These are phyloP conservation scores for Telfairia occidentalis DNA, from an alignment of 331 rosid genomes.

Conservation along the genomic window DNA sequence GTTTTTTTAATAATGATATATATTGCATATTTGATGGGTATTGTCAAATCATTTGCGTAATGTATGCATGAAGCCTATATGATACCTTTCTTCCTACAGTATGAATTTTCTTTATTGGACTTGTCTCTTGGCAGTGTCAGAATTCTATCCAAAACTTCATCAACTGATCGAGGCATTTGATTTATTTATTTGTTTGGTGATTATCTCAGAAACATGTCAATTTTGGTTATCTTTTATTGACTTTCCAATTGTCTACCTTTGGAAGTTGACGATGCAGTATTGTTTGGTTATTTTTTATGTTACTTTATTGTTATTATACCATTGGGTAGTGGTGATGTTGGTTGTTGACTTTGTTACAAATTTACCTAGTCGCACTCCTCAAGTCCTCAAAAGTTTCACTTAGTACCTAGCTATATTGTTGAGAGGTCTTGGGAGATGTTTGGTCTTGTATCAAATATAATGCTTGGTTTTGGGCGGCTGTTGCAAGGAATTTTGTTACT, in stretches of 20 bases:
- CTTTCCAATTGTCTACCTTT: background rate
- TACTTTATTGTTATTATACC: background rate
- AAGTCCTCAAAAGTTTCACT: background rate
- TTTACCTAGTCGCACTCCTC: background rate
- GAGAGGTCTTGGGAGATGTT: background rate
- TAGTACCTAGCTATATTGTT: background rate
- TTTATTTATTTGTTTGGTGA: background rate
- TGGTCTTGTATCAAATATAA: too few species aligned
- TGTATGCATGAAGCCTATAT: background rate
- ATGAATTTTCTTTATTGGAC: background rate
- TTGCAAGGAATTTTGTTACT: background rate
- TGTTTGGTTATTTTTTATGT: background rate
- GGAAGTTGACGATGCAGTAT: background rate
- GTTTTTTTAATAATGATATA: background rate
- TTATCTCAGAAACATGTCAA: background rate
- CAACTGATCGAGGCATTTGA: background rate
- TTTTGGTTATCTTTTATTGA: background rate
- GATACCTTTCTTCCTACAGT: background rate
- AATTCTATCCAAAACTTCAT: background rate
- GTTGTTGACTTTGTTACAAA: background rate
- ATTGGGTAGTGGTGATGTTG: background rate
- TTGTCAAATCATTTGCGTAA: background rate
- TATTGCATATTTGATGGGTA: background rate
- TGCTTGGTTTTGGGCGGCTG: background rate
- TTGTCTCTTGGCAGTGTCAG: background rate